Base-by-base conservation (phyloP, 140 eudicot species). In the Ambrosia hybrid region DNA sequence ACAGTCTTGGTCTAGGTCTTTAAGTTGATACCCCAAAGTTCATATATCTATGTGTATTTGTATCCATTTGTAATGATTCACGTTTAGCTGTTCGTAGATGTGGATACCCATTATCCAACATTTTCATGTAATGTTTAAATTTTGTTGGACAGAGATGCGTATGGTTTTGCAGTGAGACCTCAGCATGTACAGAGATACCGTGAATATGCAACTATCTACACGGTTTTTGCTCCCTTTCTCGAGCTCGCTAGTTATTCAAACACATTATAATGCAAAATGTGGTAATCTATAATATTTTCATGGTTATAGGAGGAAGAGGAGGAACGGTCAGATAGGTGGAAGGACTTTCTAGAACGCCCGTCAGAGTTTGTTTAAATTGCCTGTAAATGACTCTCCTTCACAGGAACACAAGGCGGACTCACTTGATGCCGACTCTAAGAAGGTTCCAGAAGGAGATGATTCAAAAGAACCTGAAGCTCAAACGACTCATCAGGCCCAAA, bases 281-380 rank as follows among this genome's bases (percentile, higher is more conserved):
- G 12, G 12, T 12, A n/a, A 21, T 36, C 17, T 14, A 36, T 33
- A 33, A 37, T 37, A n/a, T 65, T 70, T 52, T 51, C 17, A 39
- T 61, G 45, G 60, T 53, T 81, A 63, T 60, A 93, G 98, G 97
- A 83, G 79, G 98, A 93, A 81, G 97, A 93, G 79, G 98, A 90
- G 76, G 97, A 93, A 82, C 86, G 98, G 67, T 87, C 98, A 16
- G 98, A 90, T 76, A 84, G 98, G 79, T 93, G 98, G 98, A 85
- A 79, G 34, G 82, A 84, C 79, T 93, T 93, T 70, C 70, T 93
- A 64, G 86, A 84, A 69, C 89, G 91, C 61, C 85, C 79, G 70
- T 80, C 96, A 55, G 87, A 82, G 75, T 76, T 83, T 70, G 78
- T 83, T 83, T 78, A 80, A 49, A 21, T 76, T 77, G 82, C 79